These are phyloP conservation scores for Elsinoe arachidis DNA, from an alignment of 2,329 filamentous ascomycete species.

Conservation along the genomic window DNA sequence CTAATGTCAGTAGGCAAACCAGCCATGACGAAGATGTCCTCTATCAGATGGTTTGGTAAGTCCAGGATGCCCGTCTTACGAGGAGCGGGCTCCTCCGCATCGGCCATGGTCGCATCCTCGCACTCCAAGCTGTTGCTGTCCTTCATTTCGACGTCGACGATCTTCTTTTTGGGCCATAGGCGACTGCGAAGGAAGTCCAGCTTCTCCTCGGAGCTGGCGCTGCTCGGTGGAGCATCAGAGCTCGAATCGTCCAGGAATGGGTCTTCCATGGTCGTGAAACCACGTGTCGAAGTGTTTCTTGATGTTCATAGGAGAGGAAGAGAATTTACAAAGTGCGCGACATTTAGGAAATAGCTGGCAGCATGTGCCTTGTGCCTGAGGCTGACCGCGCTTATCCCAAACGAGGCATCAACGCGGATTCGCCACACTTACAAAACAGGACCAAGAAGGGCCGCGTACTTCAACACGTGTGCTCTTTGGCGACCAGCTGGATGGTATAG, in stretches of 20 bases:
- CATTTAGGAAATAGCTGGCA: neutral
- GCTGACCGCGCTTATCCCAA: neutral
- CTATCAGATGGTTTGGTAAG: neutral
- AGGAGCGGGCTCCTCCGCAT: neutral
- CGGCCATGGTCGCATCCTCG: neutral
- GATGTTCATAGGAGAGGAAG: neutral
- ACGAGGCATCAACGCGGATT: neutral
- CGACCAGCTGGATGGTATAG: too few species aligned
- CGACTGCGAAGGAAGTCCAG: neutral
- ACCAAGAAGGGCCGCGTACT: neutral
- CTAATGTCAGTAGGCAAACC: neutral
- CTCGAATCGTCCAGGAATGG: neutral
- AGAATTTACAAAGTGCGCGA: neutral
- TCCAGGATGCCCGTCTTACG: neutral
- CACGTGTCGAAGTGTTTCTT: too few species aligned
- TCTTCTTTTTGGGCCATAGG: neutral
- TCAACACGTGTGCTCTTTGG: too few species aligned
- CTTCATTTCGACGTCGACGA: too few species aligned
- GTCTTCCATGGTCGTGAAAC: neutral
- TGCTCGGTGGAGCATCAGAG: neutral
- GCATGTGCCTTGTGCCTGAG: neutral
- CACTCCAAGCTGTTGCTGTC: neutral
- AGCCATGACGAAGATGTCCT: neutral
- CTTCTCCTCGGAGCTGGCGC: neutral
- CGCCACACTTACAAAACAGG: neutral